These are phyloP conservation scores for Nicotiana tabacum DNA, from an alignment of 257 asterid species.

Conservation along the genomic window DNA sequence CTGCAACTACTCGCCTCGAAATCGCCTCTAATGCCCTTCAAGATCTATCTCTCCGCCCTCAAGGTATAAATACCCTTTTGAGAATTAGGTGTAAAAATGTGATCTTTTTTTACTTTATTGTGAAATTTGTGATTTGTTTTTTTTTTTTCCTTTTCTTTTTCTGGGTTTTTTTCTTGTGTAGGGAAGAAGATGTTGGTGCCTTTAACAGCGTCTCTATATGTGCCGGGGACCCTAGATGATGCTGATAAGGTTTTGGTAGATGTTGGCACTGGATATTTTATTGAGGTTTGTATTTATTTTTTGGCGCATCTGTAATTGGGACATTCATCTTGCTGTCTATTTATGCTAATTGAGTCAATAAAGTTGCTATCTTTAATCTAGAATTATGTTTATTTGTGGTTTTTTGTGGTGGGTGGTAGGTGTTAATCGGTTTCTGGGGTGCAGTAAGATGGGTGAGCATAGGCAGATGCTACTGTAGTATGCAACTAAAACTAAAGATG, in stretches of 20 bases:
- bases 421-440: background rate
- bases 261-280: slow-evolving; percentile 92
- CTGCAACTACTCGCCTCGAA: slow-evolving; percentile 80
- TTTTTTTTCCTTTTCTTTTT: background rate
- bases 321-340: background rate
- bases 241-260: slow-evolving; percentile 86
- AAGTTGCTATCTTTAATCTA: background rate
- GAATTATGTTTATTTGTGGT: background rate
- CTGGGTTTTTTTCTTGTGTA: background rate
- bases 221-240: slow-evolving; percentile 78
- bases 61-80: slow-evolving; percentile 30
- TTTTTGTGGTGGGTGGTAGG: background rate
- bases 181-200: slow-evolving; percentile 93
- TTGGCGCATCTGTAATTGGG: background rate
- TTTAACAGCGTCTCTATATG: slow-evolving; percentile 84
- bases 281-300: slow-evolving; percentile 44
- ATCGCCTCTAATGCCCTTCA: slow-evolving; percentile 75
- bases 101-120: background rate
- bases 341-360: background rate
- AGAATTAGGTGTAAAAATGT: background rate
- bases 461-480: background rate
- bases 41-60: slow-evolving; percentile 79
- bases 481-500: background rate
- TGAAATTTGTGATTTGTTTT: background rate
- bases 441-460: background rate